phyloP scores from a whole-genome alignment of 441 rosid species.

The Pelargonium fulgidum region DNA sequence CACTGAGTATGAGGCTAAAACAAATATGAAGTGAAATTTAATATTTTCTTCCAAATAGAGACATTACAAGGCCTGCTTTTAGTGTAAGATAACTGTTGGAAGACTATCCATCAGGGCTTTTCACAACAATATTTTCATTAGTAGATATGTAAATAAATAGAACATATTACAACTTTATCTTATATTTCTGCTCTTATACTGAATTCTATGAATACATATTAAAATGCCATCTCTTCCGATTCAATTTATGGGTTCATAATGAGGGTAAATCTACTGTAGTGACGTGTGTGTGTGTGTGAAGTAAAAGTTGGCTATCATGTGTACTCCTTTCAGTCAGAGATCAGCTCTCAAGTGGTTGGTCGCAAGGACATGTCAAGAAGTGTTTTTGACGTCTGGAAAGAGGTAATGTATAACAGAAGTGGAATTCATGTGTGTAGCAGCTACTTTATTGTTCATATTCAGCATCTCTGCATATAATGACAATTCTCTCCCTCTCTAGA shows the following conservation, averaged over 20 bases:
- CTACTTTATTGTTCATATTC: conserved; percentile 19
- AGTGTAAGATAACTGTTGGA: too few relatives aligned
- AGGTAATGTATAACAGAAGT: conserved; percentile 40
- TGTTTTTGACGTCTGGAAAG: conserved; percentile 94
- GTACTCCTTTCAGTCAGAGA: conserved; percentile 53
- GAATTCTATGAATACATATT: conserved; percentile 2
- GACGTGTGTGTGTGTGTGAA: not conserved
- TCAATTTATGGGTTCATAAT: conserved; percentile 6
- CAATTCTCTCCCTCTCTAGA: conserved; percentile 33
- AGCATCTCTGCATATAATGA: conserved; percentile 18
- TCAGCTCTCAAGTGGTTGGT: conserved; percentile 90
- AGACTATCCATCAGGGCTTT: too few relatives aligned
- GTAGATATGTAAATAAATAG: too few relatives aligned
- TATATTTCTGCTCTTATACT: not conserved
- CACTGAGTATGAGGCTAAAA: too few relatives aligned
- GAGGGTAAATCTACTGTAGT: not conserved
- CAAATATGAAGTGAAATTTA: too few relatives aligned
- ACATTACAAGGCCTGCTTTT: too few relatives aligned
- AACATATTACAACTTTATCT: not conserved
- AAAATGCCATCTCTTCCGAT: conserved; percentile 9
- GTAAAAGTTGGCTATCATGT: conserved; percentile 12
- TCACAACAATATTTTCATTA: too few relatives aligned
- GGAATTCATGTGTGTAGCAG: conserved; percentile 15
- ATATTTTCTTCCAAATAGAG: too few relatives aligned
- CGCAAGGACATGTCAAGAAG: conserved; percentile 80